phyloP scores from a whole-genome alignment of 768 basidiomycete genomes.

The Porphyrellus cyaneotinctus region DNA sequence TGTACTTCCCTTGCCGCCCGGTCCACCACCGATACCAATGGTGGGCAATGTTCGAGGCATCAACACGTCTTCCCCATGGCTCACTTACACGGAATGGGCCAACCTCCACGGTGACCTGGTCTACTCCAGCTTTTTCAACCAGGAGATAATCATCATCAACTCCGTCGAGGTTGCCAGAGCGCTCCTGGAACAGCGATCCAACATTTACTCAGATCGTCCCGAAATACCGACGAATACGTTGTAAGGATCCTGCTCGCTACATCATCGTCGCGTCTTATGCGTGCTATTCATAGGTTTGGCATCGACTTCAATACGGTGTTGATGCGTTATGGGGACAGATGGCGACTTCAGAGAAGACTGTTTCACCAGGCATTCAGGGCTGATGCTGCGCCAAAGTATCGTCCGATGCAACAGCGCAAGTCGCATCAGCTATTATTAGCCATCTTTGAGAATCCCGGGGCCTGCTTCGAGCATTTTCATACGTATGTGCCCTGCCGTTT shows the following conservation, averaged over 20 bases:
- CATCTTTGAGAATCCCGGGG: constrained; percentile 25
- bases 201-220: constrained; percentile 32
- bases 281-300: constrained; percentile 20
- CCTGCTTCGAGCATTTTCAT: constrained; percentile 22
- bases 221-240: constrained; percentile 19
- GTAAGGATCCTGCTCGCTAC: background rate
- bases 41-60: constrained; percentile 19
- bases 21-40: constrained; percentile 17
- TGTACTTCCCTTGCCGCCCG: constrained; percentile 16
- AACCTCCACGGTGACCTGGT: constrained; percentile 22
- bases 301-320: constrained; percentile 33
- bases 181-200: constrained; percentile 27
- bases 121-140: constrained; percentile 23
- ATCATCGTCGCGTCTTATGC: background rate
- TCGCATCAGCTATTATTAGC: constrained; percentile 26
- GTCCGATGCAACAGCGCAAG: constrained; percentile 32
- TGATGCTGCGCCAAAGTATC: constrained; percentile 23
- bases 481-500: constrained; percentile 1
- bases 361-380: constrained; percentile 35
- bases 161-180: constrained; percentile 21
- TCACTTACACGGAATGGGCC: constrained; percentile 20
- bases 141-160: constrained; percentile 27
- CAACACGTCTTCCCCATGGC: constrained; percentile 9
- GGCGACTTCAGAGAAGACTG: constrained; percentile 34
- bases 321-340: constrained; percentile 35